Conservation (phyloP, 2,329 filamentous ascomycete species). For the Ascochyta fabae region DNA sequence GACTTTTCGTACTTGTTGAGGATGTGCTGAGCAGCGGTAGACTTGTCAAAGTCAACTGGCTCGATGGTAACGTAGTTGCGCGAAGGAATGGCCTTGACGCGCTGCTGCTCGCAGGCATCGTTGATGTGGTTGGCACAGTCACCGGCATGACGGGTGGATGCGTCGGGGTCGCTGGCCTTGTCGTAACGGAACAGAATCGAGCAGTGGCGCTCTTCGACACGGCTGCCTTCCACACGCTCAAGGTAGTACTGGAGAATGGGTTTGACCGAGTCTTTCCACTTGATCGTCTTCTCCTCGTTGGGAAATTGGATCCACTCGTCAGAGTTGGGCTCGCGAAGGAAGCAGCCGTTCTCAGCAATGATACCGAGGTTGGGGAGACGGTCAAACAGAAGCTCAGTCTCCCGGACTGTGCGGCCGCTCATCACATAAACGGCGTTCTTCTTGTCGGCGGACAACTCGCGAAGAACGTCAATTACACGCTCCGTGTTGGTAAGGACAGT, state of each 20-base stretch:
- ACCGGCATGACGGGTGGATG: conserved; percentile 78
- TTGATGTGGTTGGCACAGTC: conserved; percentile 96
- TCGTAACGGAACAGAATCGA: conserved; percentile 91
- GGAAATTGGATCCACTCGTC: conserved; percentile 80
- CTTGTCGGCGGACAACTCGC: conserved; percentile 79
- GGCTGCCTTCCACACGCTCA: conserved; percentile 85
- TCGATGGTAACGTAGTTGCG: conserved; percentile 85
- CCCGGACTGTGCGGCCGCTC: conserved; percentile 85
- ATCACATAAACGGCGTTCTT: conserved; percentile 91
- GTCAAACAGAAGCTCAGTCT: conserved; percentile 85
- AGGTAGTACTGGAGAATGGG: conserved; percentile 87
- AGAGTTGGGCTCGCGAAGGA: conserved; percentile 72
- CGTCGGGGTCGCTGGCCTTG: conserved; percentile 76
- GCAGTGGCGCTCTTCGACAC: conserved; percentile 89
- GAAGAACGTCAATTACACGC: conserved; percentile 81
- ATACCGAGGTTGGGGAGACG: conserved; percentile 83
- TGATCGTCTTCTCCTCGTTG: conserved; percentile 70
- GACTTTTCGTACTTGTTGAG: conserved; percentile 57
- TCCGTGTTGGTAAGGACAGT: conserved; percentile 88
- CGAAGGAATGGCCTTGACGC: conserved; percentile 81
- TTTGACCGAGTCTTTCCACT: conserved; percentile 85
- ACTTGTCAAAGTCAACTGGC: conserved; percentile 85
- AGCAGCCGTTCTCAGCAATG: conserved; percentile 95
- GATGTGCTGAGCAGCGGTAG: conserved; percentile 77
- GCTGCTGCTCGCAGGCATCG: conserved; percentile 83